These are phyloP conservation scores for Silene noctiflora DNA, from an alignment of 179 eudicot genomes.

Conservation along the genomic window DNA sequence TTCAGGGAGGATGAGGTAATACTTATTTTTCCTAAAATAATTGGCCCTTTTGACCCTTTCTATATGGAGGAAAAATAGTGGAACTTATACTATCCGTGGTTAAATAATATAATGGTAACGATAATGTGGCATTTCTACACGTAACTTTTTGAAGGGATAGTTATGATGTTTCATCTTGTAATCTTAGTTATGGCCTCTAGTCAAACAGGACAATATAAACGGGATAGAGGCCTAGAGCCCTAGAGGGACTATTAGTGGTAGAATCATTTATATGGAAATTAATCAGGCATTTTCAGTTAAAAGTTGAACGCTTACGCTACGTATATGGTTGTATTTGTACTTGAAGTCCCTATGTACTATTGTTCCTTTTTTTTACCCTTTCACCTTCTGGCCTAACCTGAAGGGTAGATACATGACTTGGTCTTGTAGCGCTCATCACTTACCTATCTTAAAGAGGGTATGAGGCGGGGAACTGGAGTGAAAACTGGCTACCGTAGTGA, in stretches of 20 bases:
- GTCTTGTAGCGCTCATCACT: background rate
- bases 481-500: background rate
- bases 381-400: background rate
- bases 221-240: too few species aligned
- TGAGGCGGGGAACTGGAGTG: background rate
- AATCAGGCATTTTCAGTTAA: background rate
- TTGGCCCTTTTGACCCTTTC: background rate
- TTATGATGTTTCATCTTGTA: background rate
- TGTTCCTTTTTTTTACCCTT: background rate
- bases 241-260: background rate
- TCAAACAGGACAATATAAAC: background rate
- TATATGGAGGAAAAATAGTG: too few species aligned
- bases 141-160: background rate
- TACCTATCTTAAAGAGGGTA: background rate
- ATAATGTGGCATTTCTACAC: background rate
- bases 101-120: background rate
- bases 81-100: too few species aligned
- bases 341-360: background rate
- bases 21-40: background rate
- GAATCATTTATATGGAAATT: background rate
- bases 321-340: background rate
- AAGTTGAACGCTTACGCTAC: background rate
- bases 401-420: background rate
- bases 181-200: background rate
- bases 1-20: conserved; percentile 90